Conservation (phyloP, 176 grass and related monocot species). For the Areca catechu region DNA sequence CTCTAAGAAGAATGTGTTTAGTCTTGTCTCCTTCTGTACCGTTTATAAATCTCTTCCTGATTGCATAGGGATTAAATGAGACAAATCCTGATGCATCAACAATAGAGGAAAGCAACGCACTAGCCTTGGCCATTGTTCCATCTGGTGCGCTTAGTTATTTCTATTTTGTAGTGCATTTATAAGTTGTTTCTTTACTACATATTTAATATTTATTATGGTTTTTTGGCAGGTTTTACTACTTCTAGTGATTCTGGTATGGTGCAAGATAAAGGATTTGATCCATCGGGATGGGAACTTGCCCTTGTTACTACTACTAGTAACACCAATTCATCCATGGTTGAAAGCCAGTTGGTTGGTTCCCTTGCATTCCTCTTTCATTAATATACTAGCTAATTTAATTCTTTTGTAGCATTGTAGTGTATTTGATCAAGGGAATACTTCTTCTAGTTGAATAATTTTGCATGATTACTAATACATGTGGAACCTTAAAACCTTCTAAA, state of each 20-base stretch:
- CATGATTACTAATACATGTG: no score
- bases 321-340: slow-evolving; percentile 34
- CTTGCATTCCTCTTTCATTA: slow-evolving; percentile 3
- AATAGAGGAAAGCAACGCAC: slow-evolving; percentile 79
- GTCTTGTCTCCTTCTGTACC: neutral
- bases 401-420: no score
- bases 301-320: slow-evolving; percentile 68
- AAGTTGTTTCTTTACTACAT: no score
- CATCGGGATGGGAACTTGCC: slow-evolving; percentile 97
- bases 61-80: slow-evolving; percentile 70
- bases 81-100: slow-evolving; percentile 41
- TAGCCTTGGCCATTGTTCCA: slow-evolving; percentile 70
- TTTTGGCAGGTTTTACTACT: slow-evolving; percentile 31
- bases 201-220: no score
- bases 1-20: slow-evolving; percentile 6
- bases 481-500: no score
- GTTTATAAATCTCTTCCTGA: neutral
- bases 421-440: neutral
- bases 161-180: neutral
- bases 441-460: no score
- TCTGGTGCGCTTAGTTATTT: slow-evolving; percentile 31
- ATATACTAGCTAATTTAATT: slow-evolving; percentile 12
- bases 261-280: slow-evolving; percentile 79
- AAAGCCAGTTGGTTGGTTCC: slow-evolving; percentile 69
- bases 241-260: slow-evolving; percentile 23